Conservation (phyloP, 345 rosid genomes). For the Hibiscus mutabilis region DNA sequence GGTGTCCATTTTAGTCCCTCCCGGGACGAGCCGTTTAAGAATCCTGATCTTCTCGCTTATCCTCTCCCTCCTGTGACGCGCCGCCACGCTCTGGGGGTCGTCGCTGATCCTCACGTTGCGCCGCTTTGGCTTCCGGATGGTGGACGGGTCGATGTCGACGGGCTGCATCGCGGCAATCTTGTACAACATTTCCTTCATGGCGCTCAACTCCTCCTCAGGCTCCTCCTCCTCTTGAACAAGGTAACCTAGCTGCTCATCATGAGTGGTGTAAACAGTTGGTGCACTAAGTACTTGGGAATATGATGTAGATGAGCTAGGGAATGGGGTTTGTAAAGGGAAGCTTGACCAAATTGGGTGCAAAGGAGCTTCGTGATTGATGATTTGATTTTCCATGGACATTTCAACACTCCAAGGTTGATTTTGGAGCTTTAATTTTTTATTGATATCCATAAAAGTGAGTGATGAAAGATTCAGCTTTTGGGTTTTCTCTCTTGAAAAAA, state of each 20-base stretch:
- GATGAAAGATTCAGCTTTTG: background rate
- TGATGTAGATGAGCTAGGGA: background rate
- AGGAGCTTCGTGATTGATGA: slow-evolving; percentile 25
- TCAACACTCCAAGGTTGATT: slow-evolving; percentile 42
- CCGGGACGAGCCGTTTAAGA: slow-evolving; percentile 88
- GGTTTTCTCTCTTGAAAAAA: background rate
- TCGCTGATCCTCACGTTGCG: slow-evolving; percentile 86
- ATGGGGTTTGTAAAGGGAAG: slow-evolving; percentile 31
- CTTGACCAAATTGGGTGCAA: slow-evolving; percentile 27
- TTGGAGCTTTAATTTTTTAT: slow-evolving; percentile 37
- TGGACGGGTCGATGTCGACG: slow-evolving; percentile 81
- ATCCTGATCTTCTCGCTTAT: slow-evolving; percentile 91
- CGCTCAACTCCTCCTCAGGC: slow-evolving; percentile 69
- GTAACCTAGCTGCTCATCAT: slow-evolving; percentile 14
- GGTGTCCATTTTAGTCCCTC: slow-evolving; percentile 93
- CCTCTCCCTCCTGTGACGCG: slow-evolving; percentile 83
- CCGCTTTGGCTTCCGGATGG: slow-evolving; percentile 71
- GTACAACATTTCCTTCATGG: slow-evolving; percentile 98
- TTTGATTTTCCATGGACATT: slow-evolving; percentile 42
- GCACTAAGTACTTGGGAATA: background rate
- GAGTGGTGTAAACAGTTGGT: slow-evolving; percentile 2
- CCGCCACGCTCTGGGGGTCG: slow-evolving; percentile 96
- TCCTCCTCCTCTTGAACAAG: slow-evolving; percentile 39
- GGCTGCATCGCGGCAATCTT: slow-evolving; percentile 95
- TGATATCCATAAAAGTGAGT: slow-evolving; percentile 42